Percentiles rank a stretch among this genome's conserved stretches.
phyloP scores from a whole-genome alignment of 2,329 filamentous ascomycete species.

The Aspergillus fumigatiaffinis region DNA sequence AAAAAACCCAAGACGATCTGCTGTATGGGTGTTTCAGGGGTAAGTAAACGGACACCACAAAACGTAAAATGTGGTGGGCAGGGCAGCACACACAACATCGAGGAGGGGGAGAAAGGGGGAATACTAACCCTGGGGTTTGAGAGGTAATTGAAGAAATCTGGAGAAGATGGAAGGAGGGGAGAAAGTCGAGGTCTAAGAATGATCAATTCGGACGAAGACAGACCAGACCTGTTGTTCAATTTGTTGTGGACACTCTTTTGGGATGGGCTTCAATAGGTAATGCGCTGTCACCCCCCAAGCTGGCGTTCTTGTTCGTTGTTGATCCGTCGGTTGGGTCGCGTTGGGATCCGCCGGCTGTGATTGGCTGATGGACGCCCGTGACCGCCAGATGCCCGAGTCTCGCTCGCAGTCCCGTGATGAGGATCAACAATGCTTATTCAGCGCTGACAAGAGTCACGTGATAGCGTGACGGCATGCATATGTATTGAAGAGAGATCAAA shows the following conservation, averaged over 20 bases:
- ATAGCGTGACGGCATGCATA: background rate
- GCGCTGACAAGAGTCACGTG: background rate
- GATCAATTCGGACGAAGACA: conserved; percentile 10
- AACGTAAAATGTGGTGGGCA: conserved; percentile 4
- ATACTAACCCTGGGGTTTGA: conserved; percentile 7
- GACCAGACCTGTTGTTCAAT: conserved; percentile 32
- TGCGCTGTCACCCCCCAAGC: conserved; percentile 28
- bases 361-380: conserved; percentile 20
- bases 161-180: conserved; percentile 5
- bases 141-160: background rate
- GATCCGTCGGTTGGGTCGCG: conserved; percentile 37
- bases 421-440: conserved; percentile 1
- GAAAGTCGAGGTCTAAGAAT: conserved; percentile 5
- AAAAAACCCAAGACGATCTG: conserved; percentile 23
- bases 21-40: conserved; percentile 25
- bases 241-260: conserved; percentile 45
- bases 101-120: conserved; percentile 21
- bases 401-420: background rate
- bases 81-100: conserved; percentile 23
- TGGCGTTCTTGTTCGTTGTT: conserved; percentile 24
- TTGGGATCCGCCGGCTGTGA: conserved; percentile 18
- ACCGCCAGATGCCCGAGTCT: conserved; percentile 12
- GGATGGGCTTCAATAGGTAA: conserved; percentile 19
- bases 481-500: conserved; percentile 5
- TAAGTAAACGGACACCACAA: conserved; percentile 19